Evolutionary conservation across 805 yeast genomes (phyloP), one percentile per base, ranked within the genome.

Genomic region (Suhomyces pyralidae): DNA sequence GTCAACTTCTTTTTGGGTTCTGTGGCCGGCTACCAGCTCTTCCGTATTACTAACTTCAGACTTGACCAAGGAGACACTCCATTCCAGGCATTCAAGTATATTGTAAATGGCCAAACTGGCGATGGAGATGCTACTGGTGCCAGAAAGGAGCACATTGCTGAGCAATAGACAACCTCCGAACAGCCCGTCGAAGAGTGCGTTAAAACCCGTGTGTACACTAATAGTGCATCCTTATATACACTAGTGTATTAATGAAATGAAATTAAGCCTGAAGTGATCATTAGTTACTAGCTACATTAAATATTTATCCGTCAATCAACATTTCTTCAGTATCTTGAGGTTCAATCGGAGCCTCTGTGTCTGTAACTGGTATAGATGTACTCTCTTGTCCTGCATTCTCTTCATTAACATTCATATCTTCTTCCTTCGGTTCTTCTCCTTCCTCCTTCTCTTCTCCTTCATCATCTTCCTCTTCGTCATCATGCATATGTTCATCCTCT

Each of bases 1-100:
- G 99, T 93, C 51, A 93, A 93, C 74, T 90, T 91, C 78, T 93
- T 94, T 80, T 76, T 93, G 51, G 97, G 96, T 24, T 75, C 85
- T 30, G 96, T 96, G 46, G 97, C 98, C 2, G 88, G 93, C 28
- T 83, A 78, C 68, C 98, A 93, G 77, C 71, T 94, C 38, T 63
- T 73, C 45, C 83, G 99, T 73, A 81, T 93, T 51, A 77, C 75
- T 62, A 74, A 77, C 55, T 90, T 84, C 77, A 86, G 97, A 76
- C 60, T 68, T 36, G 69, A 71, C 2, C 63, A 74, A 51, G 96
- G 97, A 43, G 92, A 88, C 64, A 63, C 84, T 30, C 64, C 82
- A 8, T 52, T 64, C n/a, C 81, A 84, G 62, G 81, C 85, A 22
- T 51, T 83, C 49, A 70, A 79, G 53, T 86, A 89, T 68, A 77